Conservation (phyloP, 441 rosid species). For the Arabidopsis hybrid region DNA sequence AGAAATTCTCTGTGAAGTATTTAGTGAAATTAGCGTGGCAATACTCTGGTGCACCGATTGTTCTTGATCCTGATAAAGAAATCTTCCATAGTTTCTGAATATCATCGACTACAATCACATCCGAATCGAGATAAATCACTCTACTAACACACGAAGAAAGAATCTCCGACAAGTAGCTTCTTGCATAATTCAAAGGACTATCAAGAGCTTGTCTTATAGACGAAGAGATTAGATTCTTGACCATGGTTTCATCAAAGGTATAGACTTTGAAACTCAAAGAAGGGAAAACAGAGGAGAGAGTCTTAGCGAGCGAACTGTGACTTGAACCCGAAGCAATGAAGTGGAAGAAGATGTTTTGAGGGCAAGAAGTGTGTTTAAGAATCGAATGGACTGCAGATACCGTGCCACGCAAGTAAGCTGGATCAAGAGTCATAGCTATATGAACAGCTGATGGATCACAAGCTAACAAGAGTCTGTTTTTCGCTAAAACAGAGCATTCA, state of each 20-base stretch:
- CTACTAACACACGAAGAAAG: slow-evolving; percentile 53
- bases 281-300: slow-evolving; percentile 55
- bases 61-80: slow-evolving; percentile 50
- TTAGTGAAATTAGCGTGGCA: slow-evolving; percentile 61
- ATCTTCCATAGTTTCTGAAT: slow-evolving; percentile 58
- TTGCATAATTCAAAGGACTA: slow-evolving; percentile 67
- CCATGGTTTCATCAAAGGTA: slow-evolving; percentile 48
- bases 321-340: slow-evolving; percentile 56
- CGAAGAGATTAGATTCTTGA: slow-evolving; percentile 54
- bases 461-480: slow-evolving; percentile 29
- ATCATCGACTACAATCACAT: slow-evolving; percentile 61
- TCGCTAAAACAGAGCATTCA: slow-evolving; percentile 46
- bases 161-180: slow-evolving; percentile 64
- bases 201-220: slow-evolving; percentile 72
- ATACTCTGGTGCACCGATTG: slow-evolving; percentile 72
- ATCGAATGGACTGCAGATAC: slow-evolving; percentile 78
- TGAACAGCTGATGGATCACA: slow-evolving; percentile 62
- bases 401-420: slow-evolving; percentile 71
- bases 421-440: slow-evolving; percentile 77
- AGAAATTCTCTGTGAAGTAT: slow-evolving; percentile 62
- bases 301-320: slow-evolving; percentile 9
- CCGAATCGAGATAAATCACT: slow-evolving; percentile 70
- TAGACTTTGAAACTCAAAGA: slow-evolving; percentile 58
- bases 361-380: slow-evolving; percentile 78
- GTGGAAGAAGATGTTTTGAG: slow-evolving; percentile 73